phyloP scores from a whole-genome alignment of 2,329 filamentous ascomycete genomes.

The Colletotrichum scovillei region DNA sequence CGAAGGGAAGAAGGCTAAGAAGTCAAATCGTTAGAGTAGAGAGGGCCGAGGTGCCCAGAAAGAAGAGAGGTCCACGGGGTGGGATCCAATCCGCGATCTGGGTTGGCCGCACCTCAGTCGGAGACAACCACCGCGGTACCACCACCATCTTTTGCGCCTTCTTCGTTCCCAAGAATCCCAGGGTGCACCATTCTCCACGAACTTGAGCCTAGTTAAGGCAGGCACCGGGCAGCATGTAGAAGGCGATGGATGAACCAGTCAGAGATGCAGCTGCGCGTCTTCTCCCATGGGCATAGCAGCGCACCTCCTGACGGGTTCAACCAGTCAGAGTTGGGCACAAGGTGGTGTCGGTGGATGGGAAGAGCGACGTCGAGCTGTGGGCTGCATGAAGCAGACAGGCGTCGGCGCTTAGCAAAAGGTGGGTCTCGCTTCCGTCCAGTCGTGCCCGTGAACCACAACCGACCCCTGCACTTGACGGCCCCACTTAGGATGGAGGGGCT shows the following conservation, averaged over 20 bases:
- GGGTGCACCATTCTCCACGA: background rate
- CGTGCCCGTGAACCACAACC: constrained; percentile 47
- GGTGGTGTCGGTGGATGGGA: constrained; percentile 43
- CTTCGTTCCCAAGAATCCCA: background rate
- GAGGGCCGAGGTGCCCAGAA: background rate
- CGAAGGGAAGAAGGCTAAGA: constrained; percentile 1
- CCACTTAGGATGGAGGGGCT: constrained; percentile 3
- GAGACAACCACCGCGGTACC: background rate
- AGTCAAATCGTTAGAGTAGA: background rate
- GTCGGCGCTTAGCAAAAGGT: constrained; percentile 66
- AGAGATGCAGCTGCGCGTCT: constrained; percentile 52
- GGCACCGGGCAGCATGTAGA: constrained; percentile 24
- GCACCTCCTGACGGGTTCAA: constrained; percentile 33
- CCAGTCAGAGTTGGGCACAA: constrained; percentile 46
- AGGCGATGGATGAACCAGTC: constrained; percentile 38
- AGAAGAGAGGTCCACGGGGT: background rate
- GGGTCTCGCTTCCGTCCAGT: constrained; percentile 53
- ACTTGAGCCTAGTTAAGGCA: constrained; percentile 15
- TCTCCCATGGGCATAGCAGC: constrained; percentile 38
- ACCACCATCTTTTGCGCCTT: background rate
- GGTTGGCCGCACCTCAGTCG: background rate
- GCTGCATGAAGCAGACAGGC: constrained; percentile 63
- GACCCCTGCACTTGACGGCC: constrained; percentile 44
- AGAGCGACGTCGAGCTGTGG: constrained; percentile 44
- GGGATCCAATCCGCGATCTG: constrained; percentile 16